A percentile compares a stretch with the other conserved stretches of the same genome.
These are phyloP conservation scores for Starmera dryadoides DNA, from an alignment of 805 yeast species.

Conservation along the genomic window DNA sequence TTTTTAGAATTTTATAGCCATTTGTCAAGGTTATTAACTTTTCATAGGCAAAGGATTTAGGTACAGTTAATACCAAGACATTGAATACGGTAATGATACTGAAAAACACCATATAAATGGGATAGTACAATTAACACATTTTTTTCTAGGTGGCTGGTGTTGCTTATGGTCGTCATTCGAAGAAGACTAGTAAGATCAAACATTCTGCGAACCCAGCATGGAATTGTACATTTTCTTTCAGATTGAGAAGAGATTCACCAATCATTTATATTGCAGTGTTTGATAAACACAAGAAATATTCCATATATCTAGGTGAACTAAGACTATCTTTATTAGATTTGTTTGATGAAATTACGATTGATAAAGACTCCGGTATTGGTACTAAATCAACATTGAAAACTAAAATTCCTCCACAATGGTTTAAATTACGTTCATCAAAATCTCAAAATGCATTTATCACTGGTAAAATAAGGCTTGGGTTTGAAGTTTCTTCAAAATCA, in stretches of 20 bases:
- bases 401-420: slow-evolving; percentile 31
- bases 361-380: slow-evolving; percentile 3
- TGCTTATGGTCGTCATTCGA: slow-evolving; percentile 14
- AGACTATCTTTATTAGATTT: slow-evolving; percentile 16
- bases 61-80: no score
- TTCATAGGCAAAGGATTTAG: no score
- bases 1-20: no score
- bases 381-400: no score
- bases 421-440: slow-evolving; percentile 33
- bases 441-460: slow-evolving; percentile 36
- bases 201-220: slow-evolving; percentile 17
- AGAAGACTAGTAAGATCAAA: slow-evolving; percentile 14
- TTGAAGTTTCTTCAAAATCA: slow-evolving; percentile 26
- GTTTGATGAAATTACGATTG: slow-evolving; percentile 3
- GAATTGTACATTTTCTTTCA: slow-evolving; percentile 12
- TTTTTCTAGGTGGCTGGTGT: slow-evolving; percentile 12
- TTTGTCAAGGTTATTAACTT: no score
- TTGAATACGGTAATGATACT: no score
- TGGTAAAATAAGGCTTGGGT: slow-evolving; percentile 37
- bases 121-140: not conserved
- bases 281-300: slow-evolving; percentile 19
- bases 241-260: slow-evolving; percentile 5
- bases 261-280: slow-evolving; percentile 17
- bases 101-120: no score
- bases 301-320: slow-evolving; percentile 20